These are phyloP conservation scores for Posidonia australis DNA, from an alignment of 106 monocot genomes.

Conservation along the genomic window DNA sequence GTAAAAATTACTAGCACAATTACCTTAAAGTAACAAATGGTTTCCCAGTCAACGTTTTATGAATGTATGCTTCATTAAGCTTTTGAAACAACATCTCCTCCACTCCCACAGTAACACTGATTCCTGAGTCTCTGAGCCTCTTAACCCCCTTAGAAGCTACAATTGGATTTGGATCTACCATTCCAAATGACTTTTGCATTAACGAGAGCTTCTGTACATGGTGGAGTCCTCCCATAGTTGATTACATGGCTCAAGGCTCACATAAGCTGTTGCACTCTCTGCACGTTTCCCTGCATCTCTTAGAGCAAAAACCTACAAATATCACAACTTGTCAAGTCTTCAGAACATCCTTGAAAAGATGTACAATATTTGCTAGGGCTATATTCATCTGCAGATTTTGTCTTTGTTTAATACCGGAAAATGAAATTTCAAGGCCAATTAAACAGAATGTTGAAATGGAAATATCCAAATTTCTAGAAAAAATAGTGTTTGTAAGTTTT, in stretches of 20 bases:
- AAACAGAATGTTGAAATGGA: neutral
- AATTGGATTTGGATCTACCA: conserved; percentile 94
- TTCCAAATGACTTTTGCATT: conserved; percentile 73
- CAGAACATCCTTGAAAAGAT: neutral
- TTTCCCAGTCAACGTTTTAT: conserved; percentile 68
- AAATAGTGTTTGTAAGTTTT: neutral
- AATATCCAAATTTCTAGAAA: neutral
- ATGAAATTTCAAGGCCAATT: neutral
- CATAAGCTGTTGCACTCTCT: conserved; percentile 81
- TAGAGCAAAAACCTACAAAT: conserved; percentile 74
- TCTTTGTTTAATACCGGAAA: neutral
- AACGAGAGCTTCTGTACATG: conserved; percentile 89
- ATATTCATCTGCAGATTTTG: neutral
- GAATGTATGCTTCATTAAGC: conserved; percentile 79
- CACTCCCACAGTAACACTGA: conserved; percentile 60
- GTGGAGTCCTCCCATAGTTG: conserved; percentile 94
- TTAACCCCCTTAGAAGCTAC: conserved; percentile 87
- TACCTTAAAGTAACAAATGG: conserved; percentile 82
- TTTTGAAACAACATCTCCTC: conserved; percentile 68
- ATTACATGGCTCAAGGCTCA: conserved; percentile 92
- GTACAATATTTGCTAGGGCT: neutral
- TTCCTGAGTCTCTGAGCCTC: conserved; percentile 62
- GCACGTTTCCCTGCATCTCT: conserved; percentile 66
- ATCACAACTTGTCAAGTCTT: neutral
- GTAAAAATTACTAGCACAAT: neutral